phyloP scores from a whole-genome alignment of 2,329 filamentous ascomycete genomes.

The Fusarium bulbicola region DNA sequence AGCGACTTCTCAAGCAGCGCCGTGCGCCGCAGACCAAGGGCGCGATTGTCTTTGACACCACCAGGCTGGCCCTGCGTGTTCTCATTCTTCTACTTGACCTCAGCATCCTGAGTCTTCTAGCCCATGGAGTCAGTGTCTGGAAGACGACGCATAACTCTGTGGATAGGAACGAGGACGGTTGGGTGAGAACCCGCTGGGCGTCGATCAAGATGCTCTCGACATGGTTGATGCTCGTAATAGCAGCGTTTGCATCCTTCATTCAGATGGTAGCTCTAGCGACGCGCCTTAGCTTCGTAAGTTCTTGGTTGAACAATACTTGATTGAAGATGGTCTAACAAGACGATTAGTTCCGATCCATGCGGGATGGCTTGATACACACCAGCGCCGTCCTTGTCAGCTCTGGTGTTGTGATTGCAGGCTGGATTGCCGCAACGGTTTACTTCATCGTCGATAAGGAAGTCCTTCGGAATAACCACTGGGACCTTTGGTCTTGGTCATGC shows the following conservation, averaged over 20 bases:
- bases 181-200: constrained; percentile 8
- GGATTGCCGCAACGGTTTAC: neutral
- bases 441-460: constrained; percentile 11
- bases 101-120: neutral
- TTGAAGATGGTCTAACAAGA: neutral
- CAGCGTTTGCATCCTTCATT: neutral
- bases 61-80: neutral
- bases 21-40: neutral
- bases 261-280: neutral
- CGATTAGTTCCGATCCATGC: neutral
- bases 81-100: constrained; percentile 1
- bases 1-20: neutral
- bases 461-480: neutral
- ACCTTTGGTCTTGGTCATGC: constrained; percentile 18
- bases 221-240: constrained; percentile 7
- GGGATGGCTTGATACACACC: neutral
- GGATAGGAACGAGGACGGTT: constrained; percentile 9
- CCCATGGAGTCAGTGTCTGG: neutral
- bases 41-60: neutral
- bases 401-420: neutral
- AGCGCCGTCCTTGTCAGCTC: neutral
- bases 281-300: neutral
- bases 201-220: constrained; percentile 4
- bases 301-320: accelerated
- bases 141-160: constrained; percentile 9